These are phyloP conservation scores for Verticillium klebahnii DNA, from an alignment of 2,329 filamentous ascomycete species.

Conservation along the genomic window DNA sequence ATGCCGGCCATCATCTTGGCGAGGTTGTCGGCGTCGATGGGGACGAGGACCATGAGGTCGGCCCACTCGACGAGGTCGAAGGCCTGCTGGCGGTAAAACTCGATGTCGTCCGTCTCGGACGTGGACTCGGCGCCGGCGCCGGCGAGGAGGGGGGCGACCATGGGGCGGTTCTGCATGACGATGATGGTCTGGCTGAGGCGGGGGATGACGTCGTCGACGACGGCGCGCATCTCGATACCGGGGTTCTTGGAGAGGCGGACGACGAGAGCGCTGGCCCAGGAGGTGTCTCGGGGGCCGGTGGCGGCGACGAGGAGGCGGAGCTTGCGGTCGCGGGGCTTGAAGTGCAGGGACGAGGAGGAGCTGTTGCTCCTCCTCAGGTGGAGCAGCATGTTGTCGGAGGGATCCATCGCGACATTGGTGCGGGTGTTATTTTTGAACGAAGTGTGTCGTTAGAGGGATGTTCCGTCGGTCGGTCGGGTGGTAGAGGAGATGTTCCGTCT, in stretches of 20 bases:
- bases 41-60: conserved; percentile 77
- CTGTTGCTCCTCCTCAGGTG: conserved; percentile 14
- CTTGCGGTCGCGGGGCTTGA: conserved; percentile 34
- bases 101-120: conserved; percentile 38
- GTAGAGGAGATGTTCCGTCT: not conserved
- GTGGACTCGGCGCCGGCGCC: conserved; percentile 18
- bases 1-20: conserved; percentile 85
- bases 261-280: conserved; percentile 61
- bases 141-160: conserved; percentile 22
- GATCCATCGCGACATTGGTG: conserved; percentile 3
- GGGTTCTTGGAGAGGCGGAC: conserved; percentile 62
- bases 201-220: conserved; percentile 61
- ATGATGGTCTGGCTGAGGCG: conserved; percentile 60
- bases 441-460: not conserved
- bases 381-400: conserved; percentile 2
- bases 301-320: conserved; percentile 61
- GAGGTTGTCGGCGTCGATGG: conserved; percentile 78
- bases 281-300: conserved; percentile 60
- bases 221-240: conserved; percentile 56
- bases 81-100: conserved; percentile 48
- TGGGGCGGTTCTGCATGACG: conserved; percentile 50
- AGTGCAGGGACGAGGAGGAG: conserved; percentile 31
- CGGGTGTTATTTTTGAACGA: not conserved
- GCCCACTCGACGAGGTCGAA: conserved; percentile 80
- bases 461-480: not conserved